Percentiles rank a stretch among this genome's conserved stretches.
These are phyloP conservation scores for Exutisphaerella laricina DNA, from an alignment of 2,329 filamentous ascomycete genomes.

Conservation along the genomic window DNA sequence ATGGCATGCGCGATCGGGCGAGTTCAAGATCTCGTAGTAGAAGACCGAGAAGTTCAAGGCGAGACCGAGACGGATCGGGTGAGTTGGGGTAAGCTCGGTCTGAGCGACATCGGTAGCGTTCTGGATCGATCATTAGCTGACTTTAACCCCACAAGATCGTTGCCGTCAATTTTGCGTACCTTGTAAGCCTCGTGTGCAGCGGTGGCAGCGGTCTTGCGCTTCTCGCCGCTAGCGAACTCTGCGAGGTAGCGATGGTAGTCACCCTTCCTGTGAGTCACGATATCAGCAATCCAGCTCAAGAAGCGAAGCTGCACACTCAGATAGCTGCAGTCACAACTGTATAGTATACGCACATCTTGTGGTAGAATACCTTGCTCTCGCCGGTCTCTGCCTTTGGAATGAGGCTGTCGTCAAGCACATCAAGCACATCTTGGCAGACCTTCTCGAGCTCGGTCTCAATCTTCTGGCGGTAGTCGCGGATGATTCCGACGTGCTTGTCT, in stretches of 20 bases:
- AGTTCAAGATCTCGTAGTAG: constrained; percentile 99
- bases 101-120: constrained; percentile 97
- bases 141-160: constrained; percentile 13
- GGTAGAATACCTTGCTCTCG: constrained; percentile 99
- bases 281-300: constrained; percentile 7
- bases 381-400: constrained; percentile 94
- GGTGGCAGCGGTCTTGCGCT: constrained; percentile 81
- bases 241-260: constrained; percentile 95
- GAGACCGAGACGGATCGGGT: constrained; percentile 95
- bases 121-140: constrained; percentile 42
- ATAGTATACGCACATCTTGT: constrained; percentile 80
- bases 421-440: constrained; percentile 96
- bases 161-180: constrained; percentile 50
- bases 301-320: not conserved
- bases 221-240: constrained; percentile 88
- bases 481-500: constrained; percentile 88
- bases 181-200: constrained; percentile 95
- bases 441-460: constrained; percentile 96
- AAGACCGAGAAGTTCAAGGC: constrained; percentile 99
- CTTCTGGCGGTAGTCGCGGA: constrained; percentile 97
- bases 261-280: constrained; percentile 66
- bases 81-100: constrained; percentile 93
- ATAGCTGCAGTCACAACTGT: not conserved
- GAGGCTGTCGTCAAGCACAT: constrained; percentile 86
- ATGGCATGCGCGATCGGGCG: constrained; percentile 94